Base-by-base conservation (phyloP, 164 flowering plant genomes). In the Aristolochia californica region DNA sequence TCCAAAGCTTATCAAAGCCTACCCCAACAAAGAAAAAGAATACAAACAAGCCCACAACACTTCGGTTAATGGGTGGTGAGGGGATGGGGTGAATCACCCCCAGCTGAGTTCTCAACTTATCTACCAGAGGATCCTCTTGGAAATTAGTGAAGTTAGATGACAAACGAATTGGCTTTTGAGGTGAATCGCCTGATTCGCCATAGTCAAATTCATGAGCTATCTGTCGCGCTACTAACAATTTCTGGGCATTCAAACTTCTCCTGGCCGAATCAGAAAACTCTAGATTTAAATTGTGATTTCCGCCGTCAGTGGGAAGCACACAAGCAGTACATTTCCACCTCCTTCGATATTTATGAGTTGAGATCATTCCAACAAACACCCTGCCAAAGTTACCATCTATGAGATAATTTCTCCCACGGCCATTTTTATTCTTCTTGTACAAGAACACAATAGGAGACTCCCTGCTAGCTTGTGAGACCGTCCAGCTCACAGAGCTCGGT, bases 31-130 rank as follows among this genome's bases (percentile, higher is more conserved):
- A 82, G 87, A 91, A 91, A 72, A 91, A 88, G 64, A 88, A 81
- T 14, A 78, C 96, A 53, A 91, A 87, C 43, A 91, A 66, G 18
- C 96, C 91, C 0, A 65, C 75, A 26, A 87, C 59, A 28, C 56
- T 78, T 10, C 85, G 69, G 58, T 82, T 86, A 1, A 93, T 63
- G 2, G 89, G 95, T 26, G 95, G 97, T 2, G 95, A 68, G 0
- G 98, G 98, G 18, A 93, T 78, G 13, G 98, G 97, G 62, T 93
- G 97, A 62, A 88, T 87, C 7, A 80, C 94, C 2, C 97, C 97
- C 30, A 93, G 62, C 56, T 93, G 98, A 11, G 89, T 83, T 72
- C 97, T 80, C 25, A 93, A 77, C 79, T 93, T 91, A 74, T 78
- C 88, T 4, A 91, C 91, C 43, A 88, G 56, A 2, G 96, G 96